A percentile compares a stretch with the other conserved stretches of the same genome.
phyloP scores from a whole-genome alignment of 148 eudicot species.

The Amaranthus cruentus region DNA sequence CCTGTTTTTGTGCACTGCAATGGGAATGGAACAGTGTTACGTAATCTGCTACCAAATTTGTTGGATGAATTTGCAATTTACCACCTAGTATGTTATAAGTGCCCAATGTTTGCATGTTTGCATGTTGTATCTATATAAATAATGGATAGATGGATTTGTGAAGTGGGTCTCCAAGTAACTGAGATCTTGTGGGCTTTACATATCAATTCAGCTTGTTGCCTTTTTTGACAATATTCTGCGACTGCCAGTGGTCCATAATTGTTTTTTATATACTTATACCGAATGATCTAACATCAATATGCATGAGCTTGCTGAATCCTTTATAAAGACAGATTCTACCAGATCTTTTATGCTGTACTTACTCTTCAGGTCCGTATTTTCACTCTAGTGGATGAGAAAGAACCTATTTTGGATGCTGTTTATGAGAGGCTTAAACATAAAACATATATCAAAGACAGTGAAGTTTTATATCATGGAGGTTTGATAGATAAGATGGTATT shows the following conservation, averaged over 20 bases:
- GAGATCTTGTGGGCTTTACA: no score
- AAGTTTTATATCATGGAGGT: conserved; percentile 50
- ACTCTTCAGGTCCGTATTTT: conserved; percentile 57
- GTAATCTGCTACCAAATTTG: no score
- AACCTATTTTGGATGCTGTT: conserved; percentile 70
- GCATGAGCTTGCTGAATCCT: not conserved
- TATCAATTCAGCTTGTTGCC: no score
- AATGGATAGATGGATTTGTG: no score
- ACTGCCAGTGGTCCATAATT: no score
- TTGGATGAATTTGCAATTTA: no score
- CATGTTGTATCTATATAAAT: no score
- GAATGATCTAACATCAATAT: not conserved
- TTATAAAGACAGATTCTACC: not conserved
- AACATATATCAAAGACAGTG: conserved; percentile 63
- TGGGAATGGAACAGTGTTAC: not conserved
- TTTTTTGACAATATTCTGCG: no score
- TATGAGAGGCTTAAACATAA: conserved; percentile 68
- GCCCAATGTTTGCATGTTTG: no score
- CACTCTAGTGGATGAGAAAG: conserved; percentile 44
- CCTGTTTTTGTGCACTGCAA: not conserved
- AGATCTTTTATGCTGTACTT: conserved; percentile 5
- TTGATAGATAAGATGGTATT: conserved; percentile 74
- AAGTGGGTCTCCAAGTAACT: no score
- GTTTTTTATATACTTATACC: no score
- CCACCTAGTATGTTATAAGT: no score